These are phyloP conservation scores for Tricharina praecox DNA, from an alignment of 495 filamentous ascomycete species.

Conservation along the genomic window DNA sequence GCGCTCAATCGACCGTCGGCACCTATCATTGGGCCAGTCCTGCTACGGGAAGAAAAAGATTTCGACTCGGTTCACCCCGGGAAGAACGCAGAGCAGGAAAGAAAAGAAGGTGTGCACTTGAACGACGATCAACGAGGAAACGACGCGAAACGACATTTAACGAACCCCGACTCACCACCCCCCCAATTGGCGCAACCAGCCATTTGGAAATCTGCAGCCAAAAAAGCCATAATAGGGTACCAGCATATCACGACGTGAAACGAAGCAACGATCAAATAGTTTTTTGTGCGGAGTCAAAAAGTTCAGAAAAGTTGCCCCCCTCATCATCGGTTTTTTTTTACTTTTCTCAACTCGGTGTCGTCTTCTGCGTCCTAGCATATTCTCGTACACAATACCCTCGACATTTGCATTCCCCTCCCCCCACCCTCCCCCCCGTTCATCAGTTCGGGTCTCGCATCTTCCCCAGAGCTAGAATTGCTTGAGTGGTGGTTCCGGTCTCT, in stretches of 20 bases:
- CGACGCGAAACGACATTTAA: slow-evolving; percentile 25
- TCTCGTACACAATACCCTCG: not conserved
- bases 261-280: slow-evolving; percentile 33
- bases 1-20: not conserved
- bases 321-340: slow-evolving; percentile 1
- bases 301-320: not conserved
- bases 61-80: slow-evolving; percentile 1
- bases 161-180: too few relatives aligned
- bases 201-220: not conserved
- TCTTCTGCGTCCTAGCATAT: not conserved
- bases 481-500: not conserved
- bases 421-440: not conserved
- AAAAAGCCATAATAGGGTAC: not conserved
- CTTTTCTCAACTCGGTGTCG: slow-evolving; percentile 4
- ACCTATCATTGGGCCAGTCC: slow-evolving; percentile 3
- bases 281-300: slow-evolving; percentile 12
- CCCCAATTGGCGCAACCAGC: slow-evolving; percentile 14
- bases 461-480: not conserved
- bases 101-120: slow-evolving; percentile 25
- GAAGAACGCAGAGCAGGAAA: slow-evolving; percentile 19
- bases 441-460: not conserved
- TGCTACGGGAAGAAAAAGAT: not conserved
- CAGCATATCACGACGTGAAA: slow-evolving; percentile 39
- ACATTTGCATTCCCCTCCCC: not conserved
- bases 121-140: slow-evolving; percentile 27